Base-by-base conservation (phyloP, 306 rosid species). In the Cyclanthera cordifolia region DNA sequence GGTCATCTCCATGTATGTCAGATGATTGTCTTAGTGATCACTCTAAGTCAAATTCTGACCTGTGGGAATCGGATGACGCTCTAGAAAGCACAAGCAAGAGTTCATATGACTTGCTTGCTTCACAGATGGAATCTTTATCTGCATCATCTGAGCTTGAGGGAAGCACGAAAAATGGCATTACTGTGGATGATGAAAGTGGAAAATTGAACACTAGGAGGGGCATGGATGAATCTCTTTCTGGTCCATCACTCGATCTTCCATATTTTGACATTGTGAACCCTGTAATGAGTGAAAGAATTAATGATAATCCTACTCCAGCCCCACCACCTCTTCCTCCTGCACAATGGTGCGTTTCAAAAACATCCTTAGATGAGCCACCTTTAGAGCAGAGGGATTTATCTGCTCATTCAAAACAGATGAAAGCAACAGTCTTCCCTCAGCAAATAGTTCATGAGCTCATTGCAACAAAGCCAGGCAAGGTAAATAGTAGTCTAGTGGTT, bases 21-120 rank as follows among this genome's bases (percentile, higher is more conserved):
- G 87, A 86, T 75, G 99, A 86, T 75, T 83, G 87, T 58, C 85
- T 72, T 70, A 93, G 94, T 76, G 85, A 75, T 67, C 86, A 76
- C 64, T 86, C 94, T 5, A 83, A 87, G 55, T 76, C 85, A 52
- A 76, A 87, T 79, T 90, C 95, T 20, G 96, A 86, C 64, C 88
- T 82, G 75, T 93, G 99, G 99, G 99, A 86, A 51, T 90, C 88
- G 69, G 87, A 75, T 65, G 90, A 78, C 71, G 72, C 77, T 80
- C 84, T 81, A 9, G 82, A 74, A 82, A 80, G 82, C 75, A 78
- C 80, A 51, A 79, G 81, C 73, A 87, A 74, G 15, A 84, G 70
- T 23, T 61, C 67, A 34, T 69, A 79, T 70, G 89, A 86, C 55
- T 75, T 81, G 27, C 79, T 78, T 78, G 70, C 74, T 56, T 76